Percentiles rank a stretch among this genome's conserved stretches.
phyloP scores from a whole-genome alignment of 1,284 basidiomycete genomes.

The Blastosporella zonata region DNA sequence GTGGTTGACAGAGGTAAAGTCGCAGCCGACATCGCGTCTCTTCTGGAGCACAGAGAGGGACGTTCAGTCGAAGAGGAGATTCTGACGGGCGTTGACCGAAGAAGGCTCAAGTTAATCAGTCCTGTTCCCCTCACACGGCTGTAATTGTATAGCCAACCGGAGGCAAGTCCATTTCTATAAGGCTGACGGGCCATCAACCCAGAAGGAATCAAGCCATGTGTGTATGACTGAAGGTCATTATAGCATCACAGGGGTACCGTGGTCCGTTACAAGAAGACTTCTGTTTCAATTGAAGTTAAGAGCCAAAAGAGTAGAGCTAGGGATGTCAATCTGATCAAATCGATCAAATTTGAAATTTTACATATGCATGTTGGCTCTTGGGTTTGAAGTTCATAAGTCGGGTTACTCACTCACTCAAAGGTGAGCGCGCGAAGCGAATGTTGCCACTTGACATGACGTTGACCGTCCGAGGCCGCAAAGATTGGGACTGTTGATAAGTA shows the following conservation, averaged over 20 bases:
- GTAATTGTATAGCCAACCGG: slow-evolving; percentile 1
- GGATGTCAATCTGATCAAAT: background rate
- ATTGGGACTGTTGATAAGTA: no score
- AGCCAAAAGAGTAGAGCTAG: background rate
- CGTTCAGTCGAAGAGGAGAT: background rate
- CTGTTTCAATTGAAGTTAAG: slow-evolving; percentile 1
- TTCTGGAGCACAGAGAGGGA: background rate
- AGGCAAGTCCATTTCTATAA: slow-evolving; percentile 7
- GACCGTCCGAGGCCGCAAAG: no score
- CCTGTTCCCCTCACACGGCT: background rate
- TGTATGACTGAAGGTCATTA: background rate
- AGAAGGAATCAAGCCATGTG: slow-evolving; percentile 9
- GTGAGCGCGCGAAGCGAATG: no score
- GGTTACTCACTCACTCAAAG: no score
- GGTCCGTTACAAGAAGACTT: slow-evolving; percentile 1
- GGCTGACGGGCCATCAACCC: slow-evolving; percentile 3
- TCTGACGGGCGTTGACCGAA: background rate
- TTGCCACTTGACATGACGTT: no score
- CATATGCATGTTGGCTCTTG: no score
- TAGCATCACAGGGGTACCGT: slow-evolving; percentile 4
- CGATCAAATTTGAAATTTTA: no score
- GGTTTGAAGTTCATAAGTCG: no score
- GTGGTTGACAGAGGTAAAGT: slow-evolving; percentile 1
- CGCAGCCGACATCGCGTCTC: slow-evolving; percentile 5
- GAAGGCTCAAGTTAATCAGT: slow-evolving; percentile 6